Evolutionary conservation across 441 rosid species (phyloP), one percentile per base, ranked within the genome.

Genomic region (Populus hybrid): DNA sequence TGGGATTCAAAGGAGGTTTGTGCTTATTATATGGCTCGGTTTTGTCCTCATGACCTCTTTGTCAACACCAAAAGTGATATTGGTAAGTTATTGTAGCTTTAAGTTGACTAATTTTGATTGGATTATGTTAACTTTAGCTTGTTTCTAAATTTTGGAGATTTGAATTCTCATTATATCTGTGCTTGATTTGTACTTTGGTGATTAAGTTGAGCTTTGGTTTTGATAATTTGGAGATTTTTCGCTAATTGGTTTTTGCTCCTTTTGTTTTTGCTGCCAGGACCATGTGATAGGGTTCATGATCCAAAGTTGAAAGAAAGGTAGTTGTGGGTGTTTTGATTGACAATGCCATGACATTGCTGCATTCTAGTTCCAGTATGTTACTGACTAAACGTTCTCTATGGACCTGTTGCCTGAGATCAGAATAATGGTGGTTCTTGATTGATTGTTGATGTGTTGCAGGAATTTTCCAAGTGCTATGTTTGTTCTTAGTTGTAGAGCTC

Each of bases 1-100:
- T 97, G 99, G 99, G 95, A 97, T 75, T 98, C 94, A 18, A 93
- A 90, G 86, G 99, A 93, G 75, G 99, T 97, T n/a, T 97, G 99
- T 81, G 91, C 90, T 5, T 93, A 86, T 77, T 94, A 89, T 77
- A 94, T 97, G 99, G 98, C 96, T 88, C 89, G 98, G 10, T 94
- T 97, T 80, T 97, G 99, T 78, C 98, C 99, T 70, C 97, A 97
- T 61, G 98, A 97, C 71, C 99, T 97, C 87, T 97, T 97, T 67
- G 97, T 97, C 87, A 97, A 97, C 85, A 97, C 98, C 68, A 88
- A 90, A 77, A 97, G 99, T 81, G 99, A 96, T 85, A 96, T 96
- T 71, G 98, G 98, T 96, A 72, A 16, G 90, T 85, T 70, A 46
- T 38, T 21, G n/a, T 53, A 23, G 36, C n/a, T 10, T 34, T 42